Conservation (phyloP, 176 grass and related monocot genomes). For the Lolium perenne region DNA sequence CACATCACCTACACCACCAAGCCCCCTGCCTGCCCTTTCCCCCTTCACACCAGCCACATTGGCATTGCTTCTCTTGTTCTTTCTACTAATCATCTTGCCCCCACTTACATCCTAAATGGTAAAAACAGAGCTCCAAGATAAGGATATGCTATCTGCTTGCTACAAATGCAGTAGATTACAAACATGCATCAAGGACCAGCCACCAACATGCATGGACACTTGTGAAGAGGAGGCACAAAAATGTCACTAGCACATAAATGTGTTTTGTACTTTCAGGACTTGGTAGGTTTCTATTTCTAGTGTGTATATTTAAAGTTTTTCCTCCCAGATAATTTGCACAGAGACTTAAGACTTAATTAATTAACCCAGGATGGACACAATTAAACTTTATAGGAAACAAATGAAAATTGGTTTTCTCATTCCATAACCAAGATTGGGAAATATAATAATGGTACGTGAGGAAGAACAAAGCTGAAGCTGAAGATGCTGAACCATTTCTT, state of each 20-base stretch:
- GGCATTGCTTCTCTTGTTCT: slow-evolving; percentile 28
- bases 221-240: neutral
- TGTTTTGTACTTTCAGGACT: slow-evolving; percentile 1
- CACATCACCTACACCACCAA: neutral
- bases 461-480: neutral
- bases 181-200: neutral
- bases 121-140: slow-evolving; percentile 15
- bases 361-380: neutral
- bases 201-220: neutral
- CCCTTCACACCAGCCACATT: slow-evolving; percentile 34
- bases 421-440: neutral
- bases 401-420: neutral
- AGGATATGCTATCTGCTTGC: neutral
- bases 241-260: neutral
- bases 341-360: neutral
- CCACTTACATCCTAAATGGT: slow-evolving; percentile 31
- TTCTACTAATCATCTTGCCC: slow-evolving; percentile 33
- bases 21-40: neutral
- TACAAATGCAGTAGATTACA: slow-evolving; percentile 18
- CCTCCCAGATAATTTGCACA: slow-evolving; percentile 10
- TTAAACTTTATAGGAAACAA: neutral
- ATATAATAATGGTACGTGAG: neutral
- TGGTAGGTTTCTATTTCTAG: neutral
- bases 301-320: neutral
- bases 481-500: neutral